Evolutionary conservation across 2,329 filamentous ascomycete genomes (phyloP), one percentile per base, ranked within the genome.

Genomic region (Microcera coccophila): DNA sequence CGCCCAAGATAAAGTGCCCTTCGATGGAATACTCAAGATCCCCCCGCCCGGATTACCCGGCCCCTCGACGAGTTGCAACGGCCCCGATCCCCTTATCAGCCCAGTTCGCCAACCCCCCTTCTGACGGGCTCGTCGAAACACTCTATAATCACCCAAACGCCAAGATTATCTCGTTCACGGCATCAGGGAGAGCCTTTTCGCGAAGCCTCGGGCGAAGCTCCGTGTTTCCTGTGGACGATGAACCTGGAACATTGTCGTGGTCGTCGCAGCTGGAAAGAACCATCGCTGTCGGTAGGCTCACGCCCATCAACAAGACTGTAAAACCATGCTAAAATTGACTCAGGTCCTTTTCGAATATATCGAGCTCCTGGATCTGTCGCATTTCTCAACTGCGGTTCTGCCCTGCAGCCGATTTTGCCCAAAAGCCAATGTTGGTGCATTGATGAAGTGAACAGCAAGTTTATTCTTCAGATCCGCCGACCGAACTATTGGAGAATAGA

Each of bases 341-440:
- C 15, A 79, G 90, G 89, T 2, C 78, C 82, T 1, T 76, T 96
- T 47, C 79, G 84, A 50, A 88, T 96, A 50, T 95, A 96, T 62
- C 84, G 87, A 57, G 85, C 93, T 24, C 86, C 87, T 7, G 87
- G 88, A 16, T 88, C 88, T 9, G 87, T 93, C 14, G 87, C 88
- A 11, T 96, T 95, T 58, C 74, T 96, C 9, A 91, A 86, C 64
- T 95, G 89, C 50, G 87, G 87, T 46, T 82, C 81, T 42, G 84
- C 90, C 14, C 75, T 95, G 15, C 87, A 93, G 57, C 86, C 90
- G 10, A 93, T 96, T 49, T 70, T 96, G 39, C 88, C 87, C 18
- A 88, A 88, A 63, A 94, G 89, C 45, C 90, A 95, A 65, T 94
- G 87, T 61, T 96, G 90, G 90, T 94, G 87, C 62, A 85, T 96